These are phyloP conservation scores for Lecanicillium sp. DNA, from an alignment of 2,329 filamentous ascomycete species.

Conservation along the genomic window DNA sequence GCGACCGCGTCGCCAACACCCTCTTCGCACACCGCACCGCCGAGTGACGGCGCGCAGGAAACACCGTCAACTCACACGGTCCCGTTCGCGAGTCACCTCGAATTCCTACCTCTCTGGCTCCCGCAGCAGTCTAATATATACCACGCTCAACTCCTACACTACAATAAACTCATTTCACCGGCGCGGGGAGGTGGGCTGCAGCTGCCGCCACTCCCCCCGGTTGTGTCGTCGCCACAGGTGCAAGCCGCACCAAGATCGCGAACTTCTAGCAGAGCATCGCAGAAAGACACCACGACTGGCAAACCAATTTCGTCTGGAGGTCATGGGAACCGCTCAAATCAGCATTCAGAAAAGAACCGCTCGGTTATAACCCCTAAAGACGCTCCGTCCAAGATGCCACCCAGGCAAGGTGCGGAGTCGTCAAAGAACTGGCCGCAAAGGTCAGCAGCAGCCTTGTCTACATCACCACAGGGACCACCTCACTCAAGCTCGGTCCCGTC, in stretches of 20 bases:
- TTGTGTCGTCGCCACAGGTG: constrained; percentile 46
- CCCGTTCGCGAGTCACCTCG: constrained; percentile 34
- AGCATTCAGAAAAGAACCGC: constrained; percentile 51
- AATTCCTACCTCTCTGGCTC: constrained; percentile 48
- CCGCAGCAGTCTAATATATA: constrained; percentile 51
- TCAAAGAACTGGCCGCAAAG: constrained; percentile 21
- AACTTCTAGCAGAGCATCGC: constrained; percentile 52
- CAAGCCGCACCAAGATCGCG: constrained; percentile 49
- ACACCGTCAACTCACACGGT: constrained; percentile 20
- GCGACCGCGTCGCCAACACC: constrained; percentile 3
- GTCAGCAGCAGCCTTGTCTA: constrained; percentile 17
- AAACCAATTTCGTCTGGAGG: constrained; percentile 44
- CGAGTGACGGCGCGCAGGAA: constrained; percentile 24
- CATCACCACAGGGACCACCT: constrained; percentile 22
- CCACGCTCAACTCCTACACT: constrained; percentile 54
- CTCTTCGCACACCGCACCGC: constrained; percentile 16
- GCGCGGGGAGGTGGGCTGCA: constrained; percentile 48
- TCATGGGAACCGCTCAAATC: constrained; percentile 57
- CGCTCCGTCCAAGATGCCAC: constrained; percentile 39
- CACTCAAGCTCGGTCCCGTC: constrained; percentile 88
- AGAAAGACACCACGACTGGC: constrained; percentile 38
- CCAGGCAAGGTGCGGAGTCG: constrained; percentile 29
- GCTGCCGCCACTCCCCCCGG: constrained; percentile 44
- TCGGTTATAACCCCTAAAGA: constrained; percentile 54
- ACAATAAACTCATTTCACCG: constrained; percentile 56